phyloP scores from a whole-genome alignment of 2,329 filamentous ascomycete genomes.

The Fusarium sp. region DNA sequence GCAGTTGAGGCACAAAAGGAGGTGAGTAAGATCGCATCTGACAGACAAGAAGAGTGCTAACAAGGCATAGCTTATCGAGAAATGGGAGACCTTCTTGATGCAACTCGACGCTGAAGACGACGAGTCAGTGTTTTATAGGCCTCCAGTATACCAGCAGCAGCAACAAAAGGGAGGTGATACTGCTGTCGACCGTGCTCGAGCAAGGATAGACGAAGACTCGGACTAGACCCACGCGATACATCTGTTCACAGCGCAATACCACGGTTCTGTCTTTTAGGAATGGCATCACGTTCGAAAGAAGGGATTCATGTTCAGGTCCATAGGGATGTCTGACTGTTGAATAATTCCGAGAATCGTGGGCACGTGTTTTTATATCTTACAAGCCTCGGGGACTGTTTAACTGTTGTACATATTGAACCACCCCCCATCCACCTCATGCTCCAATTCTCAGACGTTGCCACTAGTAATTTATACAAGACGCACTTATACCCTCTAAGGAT shows the following conservation, averaged over 20 bases:
- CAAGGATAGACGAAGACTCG: conserved; percentile 69
- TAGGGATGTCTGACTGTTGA: conserved; percentile 36
- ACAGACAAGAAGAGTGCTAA: conserved; percentile 32
- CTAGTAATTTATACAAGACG: conserved; percentile 39
- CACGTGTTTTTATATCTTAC: conserved; percentile 51
- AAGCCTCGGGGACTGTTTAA: conserved; percentile 47
- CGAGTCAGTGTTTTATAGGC: conserved; percentile 73
- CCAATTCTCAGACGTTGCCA: conserved; percentile 20
- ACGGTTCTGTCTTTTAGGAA: conserved; percentile 29
- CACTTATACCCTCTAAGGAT: conserved; percentile 20
- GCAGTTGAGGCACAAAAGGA: conserved; percentile 99
- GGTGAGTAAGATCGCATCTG: conserved; percentile 62
- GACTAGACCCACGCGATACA: conserved; percentile 54
- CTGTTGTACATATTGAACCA: conserved; percentile 51
- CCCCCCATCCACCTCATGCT: conserved; percentile 37
- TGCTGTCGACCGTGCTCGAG: conserved; percentile 69
- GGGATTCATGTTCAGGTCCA: conserved; percentile 15
- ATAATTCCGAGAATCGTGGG: conserved; percentile 42
- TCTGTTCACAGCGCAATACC: conserved; percentile 18
- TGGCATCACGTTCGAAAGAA: conserved; percentile 5
- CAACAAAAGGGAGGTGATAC: conserved; percentile 66
- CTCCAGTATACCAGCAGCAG: conserved; percentile 66
- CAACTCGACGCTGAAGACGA: conserved; percentile 96
- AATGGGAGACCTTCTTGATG: conserved; percentile 98
- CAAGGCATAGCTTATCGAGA: conserved; percentile 71